Evolutionary conservation across 2,329 filamentous ascomycete species (phyloP).

Genomic region (Xenoacremonium recifei): DNA sequence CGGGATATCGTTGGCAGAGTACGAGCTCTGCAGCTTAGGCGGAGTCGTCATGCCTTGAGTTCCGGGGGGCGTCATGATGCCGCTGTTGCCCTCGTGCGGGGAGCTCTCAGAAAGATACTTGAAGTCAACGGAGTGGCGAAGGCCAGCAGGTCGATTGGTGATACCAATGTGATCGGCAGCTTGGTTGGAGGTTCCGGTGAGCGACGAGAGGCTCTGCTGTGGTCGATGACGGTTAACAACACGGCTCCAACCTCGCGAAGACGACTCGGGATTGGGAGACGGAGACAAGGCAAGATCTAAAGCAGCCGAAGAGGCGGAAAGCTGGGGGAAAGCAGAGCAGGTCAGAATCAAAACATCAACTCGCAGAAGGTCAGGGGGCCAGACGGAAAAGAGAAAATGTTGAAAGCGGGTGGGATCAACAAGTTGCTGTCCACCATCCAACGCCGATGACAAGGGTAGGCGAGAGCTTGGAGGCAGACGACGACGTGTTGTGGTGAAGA

Average conservation of each 20-base stretch:
- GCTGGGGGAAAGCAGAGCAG: conserved; percentile 45
- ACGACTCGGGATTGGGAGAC: conserved; percentile 59
- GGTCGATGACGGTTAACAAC: conserved; percentile 67
- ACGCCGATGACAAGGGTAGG: too few relatives aligned
- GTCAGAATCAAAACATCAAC: conserved; percentile 32
- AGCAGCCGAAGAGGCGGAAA: conserved; percentile 78
- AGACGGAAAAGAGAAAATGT: conserved; percentile 9
- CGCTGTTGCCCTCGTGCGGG: conserved; percentile 35
- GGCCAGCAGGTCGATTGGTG: conserved; percentile 45
- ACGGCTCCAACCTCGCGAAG: conserved; percentile 55
- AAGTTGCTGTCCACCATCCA: too few relatives aligned
- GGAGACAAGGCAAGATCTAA: conserved; percentile 75
- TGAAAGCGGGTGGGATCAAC: conserved; percentile 10
- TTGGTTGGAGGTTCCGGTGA: conserved; percentile 42
- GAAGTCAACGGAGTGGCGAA: conserved; percentile 58
- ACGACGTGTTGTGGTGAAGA: too few relatives aligned
- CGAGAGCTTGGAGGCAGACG: too few relatives aligned
- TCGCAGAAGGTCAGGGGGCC: too few relatives aligned
- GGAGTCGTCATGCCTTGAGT: conserved; percentile 59
- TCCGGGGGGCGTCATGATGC: conserved; percentile 45
- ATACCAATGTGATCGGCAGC: conserved; percentile 46
- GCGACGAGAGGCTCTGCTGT: conserved; percentile 55
- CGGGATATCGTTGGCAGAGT: conserved; percentile 85
- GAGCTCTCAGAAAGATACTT: conserved; percentile 50
- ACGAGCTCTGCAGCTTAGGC: conserved; percentile 80